Evolutionary conservation across 2,329 filamentous ascomycete species (phyloP), one percentile per base, ranked within the genome.

Genomic region (Madurella fahalii): DNA sequence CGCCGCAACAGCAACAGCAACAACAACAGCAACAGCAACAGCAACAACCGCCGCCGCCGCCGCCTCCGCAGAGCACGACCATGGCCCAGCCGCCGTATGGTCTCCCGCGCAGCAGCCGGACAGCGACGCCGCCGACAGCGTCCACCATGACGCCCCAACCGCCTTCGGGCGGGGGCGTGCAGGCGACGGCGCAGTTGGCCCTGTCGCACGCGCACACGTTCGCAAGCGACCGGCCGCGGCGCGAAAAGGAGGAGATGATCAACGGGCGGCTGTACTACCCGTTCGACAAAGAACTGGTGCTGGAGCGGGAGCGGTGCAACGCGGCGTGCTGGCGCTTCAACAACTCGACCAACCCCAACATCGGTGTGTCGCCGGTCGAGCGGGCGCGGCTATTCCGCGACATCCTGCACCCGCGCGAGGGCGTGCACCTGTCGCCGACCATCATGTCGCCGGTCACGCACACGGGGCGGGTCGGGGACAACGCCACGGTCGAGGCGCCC

Each of bases 191-290:
- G n/a, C 80, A 83, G 64, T 70, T 83, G 39, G 78, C 82, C 2
- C 68, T 85, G 46, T 80, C 79, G 20, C 80, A 83, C 63, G 71
- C 78, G 8, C 77, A 79, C 34, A 12, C 34, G 57, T 79, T 77
- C 43, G 51, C 68, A 1, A 58, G 62, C 1, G 64, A 64, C 11
- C 62, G 72, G 62, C 64, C 66, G 64, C 73, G 78, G 57, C 87
- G 85, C 1, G 90, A 96, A 67, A 94, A 94, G 71, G 88, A 95
- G 57, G 90, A 94, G 68, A 97, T 97, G 93, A 75, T 95, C 15
- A 78, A 79, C 32, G 89, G 89, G 12, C 80, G 88, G 40, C 80
- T 83, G n/a, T 97, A 90, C 71, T 85, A 85, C 57, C 89, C 89
- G 7, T 92, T 87, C 59, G 85, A 90, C 67, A 81, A 84, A 57